Percentiles rank a stretch among this genome's conserved stretches.
Conservation (phyloP, 2,329 filamentous ascomycete genomes). For the Rhinocladiella similis region DNA sequence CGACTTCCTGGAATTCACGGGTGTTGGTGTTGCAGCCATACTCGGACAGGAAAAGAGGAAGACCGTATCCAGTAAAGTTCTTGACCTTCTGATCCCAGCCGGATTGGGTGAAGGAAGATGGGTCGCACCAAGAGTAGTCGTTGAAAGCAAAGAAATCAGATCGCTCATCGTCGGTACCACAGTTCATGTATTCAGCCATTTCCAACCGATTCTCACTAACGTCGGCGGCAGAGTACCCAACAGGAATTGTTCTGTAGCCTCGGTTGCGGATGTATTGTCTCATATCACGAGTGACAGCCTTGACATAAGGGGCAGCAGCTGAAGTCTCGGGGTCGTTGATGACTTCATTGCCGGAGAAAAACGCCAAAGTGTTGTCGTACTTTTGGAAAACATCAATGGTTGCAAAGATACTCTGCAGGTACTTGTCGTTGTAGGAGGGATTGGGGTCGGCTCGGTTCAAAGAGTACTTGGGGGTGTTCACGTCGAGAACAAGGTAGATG, state of each 20-base stretch:
- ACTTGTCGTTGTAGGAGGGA: constrained; percentile 80
- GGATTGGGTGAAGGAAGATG: constrained; percentile 66
- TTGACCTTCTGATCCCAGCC: constrained; percentile 88
- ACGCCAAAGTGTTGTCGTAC: constrained; percentile 84
- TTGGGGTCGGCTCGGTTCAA: constrained; percentile 75
- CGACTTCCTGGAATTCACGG: constrained; percentile 78
- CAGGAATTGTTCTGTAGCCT: constrained; percentile 66
- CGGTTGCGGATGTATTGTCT: constrained; percentile 67
- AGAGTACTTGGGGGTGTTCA: constrained; percentile 89
- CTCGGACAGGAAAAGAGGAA: constrained; percentile 93
- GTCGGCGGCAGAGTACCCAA: constrained; percentile 76
- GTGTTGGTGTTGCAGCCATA: constrained; percentile 85
- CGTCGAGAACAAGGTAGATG: constrained; percentile 89
- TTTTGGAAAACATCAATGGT: constrained; percentile 81
- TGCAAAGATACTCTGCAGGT: constrained; percentile 83
- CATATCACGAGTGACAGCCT: constrained; percentile 76
- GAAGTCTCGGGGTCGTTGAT: constrained; percentile 70
- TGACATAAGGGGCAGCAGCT: constrained; percentile 69
- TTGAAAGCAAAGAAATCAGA: constrained; percentile 90
- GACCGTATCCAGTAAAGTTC: constrained; percentile 81
- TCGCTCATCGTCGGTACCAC: constrained; percentile 77
- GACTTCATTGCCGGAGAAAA: constrained; percentile 81
- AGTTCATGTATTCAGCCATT: constrained; percentile 92
- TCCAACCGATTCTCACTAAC: constrained; percentile 82
- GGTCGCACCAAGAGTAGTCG: constrained; percentile 83